These are phyloP conservation scores for Metschnikowia corniflorae DNA, from an alignment of 805 yeast genomes.

Conservation along the genomic window DNA sequence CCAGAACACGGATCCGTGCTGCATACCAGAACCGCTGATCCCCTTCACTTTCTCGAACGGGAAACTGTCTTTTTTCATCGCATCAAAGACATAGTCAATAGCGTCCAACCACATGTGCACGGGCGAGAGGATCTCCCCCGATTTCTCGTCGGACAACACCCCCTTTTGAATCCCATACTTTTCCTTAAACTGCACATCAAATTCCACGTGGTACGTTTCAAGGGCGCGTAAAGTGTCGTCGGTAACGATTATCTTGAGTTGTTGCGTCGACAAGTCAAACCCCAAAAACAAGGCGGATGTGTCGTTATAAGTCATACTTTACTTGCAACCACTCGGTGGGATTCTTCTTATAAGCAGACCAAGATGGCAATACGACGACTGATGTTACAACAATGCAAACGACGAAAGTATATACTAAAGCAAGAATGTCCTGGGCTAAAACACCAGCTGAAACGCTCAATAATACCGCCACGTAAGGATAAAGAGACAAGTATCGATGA, in stretches of 20 bases:
- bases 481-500: constrained; percentile 24
- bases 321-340: constrained; percentile 48
- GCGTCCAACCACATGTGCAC: constrained; percentile 92
- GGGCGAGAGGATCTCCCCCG: constrained; percentile 70
- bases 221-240: constrained; percentile 50
- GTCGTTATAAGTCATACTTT: constrained; percentile 21
- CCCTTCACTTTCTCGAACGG: constrained; percentile 60
- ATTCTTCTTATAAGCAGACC: constrained; percentile 50
- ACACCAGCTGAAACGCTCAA: constrained; percentile 49
- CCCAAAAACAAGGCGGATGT: constrained; percentile 48
- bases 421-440: constrained; percentile 40
- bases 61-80: constrained; percentile 48
- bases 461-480: constrained; percentile 27
- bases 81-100: constrained; percentile 56
- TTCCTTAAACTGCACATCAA: constrained; percentile 58
- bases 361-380: constrained; percentile 50
- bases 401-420: constrained; percentile 38
- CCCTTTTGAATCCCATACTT: constrained; percentile 70
- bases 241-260: constrained; percentile 70
- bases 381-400: constrained; percentile 29
- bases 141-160: constrained; percentile 51
- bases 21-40: constrained; percentile 85
- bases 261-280: constrained; percentile 87
- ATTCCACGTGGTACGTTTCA: constrained; percentile 62
- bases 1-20: constrained; percentile 90